phyloP scores from a whole-genome alignment of 208 protist species.

The Acanthamoeba healyi region DNA sequence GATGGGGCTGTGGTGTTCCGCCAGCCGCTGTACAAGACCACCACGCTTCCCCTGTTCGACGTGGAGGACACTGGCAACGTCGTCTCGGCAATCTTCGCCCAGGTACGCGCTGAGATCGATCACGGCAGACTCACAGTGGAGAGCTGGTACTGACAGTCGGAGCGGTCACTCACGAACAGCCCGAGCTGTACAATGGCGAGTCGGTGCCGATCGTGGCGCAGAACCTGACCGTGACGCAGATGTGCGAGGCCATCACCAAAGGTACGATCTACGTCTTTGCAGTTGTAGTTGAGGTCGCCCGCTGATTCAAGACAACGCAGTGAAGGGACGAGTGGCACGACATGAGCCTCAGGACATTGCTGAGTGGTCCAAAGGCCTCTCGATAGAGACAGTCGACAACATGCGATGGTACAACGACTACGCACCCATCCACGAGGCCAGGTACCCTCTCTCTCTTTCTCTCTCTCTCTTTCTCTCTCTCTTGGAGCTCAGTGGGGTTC shows the following conservation, averaged over 20 bases:
- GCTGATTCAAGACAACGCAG: not conserved
- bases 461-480: not conserved
- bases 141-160: not conserved
- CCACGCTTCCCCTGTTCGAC: slow-evolving; percentile 3
- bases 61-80: slow-evolving; percentile 6
- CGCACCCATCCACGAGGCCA: not conserved
- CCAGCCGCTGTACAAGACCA: not conserved
- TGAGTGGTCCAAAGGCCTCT: not conserved
- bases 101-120: not conserved
- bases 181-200: not conserved
- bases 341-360: not conserved
- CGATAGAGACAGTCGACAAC: not conserved
- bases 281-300: not conserved
- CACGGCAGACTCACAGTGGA: not conserved
- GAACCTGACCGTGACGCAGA: not conserved
- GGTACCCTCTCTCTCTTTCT: not conserved
- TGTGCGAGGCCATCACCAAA: slow-evolving; percentile 34
- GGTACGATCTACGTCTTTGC: not conserved
- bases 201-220: slow-evolving; percentile 1
- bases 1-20: not conserved
- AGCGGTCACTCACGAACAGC: not conserved
- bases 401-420: slow-evolving; percentile 49
- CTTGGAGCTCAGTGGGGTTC: no score
- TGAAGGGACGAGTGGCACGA: not conserved
- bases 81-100: not conserved